Base-by-base conservation (phyloP, 192 early-diverging fungal genomes). In the Thoreauomyces humboldtii region DNA sequence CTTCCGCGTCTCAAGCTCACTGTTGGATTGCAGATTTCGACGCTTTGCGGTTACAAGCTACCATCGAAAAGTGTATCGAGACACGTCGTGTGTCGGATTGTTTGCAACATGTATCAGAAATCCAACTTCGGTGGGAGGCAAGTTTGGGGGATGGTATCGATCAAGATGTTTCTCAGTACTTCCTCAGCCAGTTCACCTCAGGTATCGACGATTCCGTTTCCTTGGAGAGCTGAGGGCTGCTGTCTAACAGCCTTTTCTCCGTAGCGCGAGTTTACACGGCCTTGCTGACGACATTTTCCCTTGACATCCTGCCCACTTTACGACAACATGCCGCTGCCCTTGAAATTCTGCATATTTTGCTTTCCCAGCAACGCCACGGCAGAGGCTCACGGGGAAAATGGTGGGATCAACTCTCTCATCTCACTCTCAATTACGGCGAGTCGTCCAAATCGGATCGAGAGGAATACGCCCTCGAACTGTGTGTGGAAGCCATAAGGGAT, bases 381-480 rank as follows among this genome's bases (percentile, higher is more conserved):
- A 27, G 51, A 5, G 64, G 64, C 15, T 66, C 64, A 5, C 64
- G 64, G 15, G 64, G 64, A 6, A 66, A 66, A 57, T 66, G 64
- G 64, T 66, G 64, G 64, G 64, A 66, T 25, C 64, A 66, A 29
- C 53, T 66, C 29, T 57, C 53, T 28, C 64, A 66, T 45, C 54
- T 66, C 11, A 57, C 54, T 21, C 44, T 66, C 35, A 55, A 66
- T 36, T 25, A 66, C 32, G 25, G 15, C 28, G 61, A 53, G 0
- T 14, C 46, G 11, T n/a, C 47, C 6, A 21, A 14, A 21, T 27
- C 6, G 19, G 53, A 66, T 14, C 64, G 53, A 2, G 37, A 57
- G 42, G 53, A 66, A 24, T 31, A 15, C 1, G 29, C 46, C 14
- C 38, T 66, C 22, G 64, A 66, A 9, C 33, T 57, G 17, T 66